These are phyloP conservation scores for Kandelia obovata DNA, from an alignment of 345 rosid species.

Conservation along the genomic window DNA sequence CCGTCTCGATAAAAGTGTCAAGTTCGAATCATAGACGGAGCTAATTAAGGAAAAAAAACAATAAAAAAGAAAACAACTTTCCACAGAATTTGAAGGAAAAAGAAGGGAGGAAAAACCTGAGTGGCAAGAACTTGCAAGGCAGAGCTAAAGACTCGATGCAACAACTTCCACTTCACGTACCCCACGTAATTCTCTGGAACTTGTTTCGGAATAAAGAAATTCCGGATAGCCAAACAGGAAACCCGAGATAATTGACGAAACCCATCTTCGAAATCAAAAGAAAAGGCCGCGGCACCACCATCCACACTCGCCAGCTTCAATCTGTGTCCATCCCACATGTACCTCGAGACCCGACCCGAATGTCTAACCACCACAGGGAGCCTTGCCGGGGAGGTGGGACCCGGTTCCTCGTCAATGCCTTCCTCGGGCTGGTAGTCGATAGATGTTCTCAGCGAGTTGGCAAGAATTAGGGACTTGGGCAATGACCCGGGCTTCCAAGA, in stretches of 20 bases:
- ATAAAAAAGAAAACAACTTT: neutral
- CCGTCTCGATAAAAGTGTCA: no score
- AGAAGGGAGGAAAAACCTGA: constrained; percentile 43
- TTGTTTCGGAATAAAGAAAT: constrained; percentile 76
- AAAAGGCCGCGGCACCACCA: constrained; percentile 34
- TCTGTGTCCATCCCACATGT: constrained; percentile 51
- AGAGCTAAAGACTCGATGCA: constrained; percentile 90
- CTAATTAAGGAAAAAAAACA: no score
- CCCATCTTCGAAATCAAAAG: constrained; percentile 35
- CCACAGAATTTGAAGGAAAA: no score
- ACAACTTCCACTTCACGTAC: constrained; percentile 85
- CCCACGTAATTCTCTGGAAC: constrained; percentile 52
- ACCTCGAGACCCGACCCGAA: constrained; percentile 54
- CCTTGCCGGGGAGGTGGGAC: constrained; percentile 16
- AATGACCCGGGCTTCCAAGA: constrained; percentile 15
- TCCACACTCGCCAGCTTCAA: constrained; percentile 43
- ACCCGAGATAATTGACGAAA: constrained; percentile 36
- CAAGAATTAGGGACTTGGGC: constrained; percentile 17
- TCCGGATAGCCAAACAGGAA: constrained; percentile 41
- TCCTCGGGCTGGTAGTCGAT: constrained; percentile 41
- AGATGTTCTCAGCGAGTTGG: constrained; percentile 34
- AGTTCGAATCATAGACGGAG: no score
- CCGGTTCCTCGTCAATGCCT: constrained; percentile 15
- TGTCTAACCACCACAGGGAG: constrained; percentile 50
- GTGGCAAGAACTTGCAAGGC: constrained; percentile 93